Conservation (phyloP, 176 grass and related monocot genomes). For the Areca catechu region DNA sequence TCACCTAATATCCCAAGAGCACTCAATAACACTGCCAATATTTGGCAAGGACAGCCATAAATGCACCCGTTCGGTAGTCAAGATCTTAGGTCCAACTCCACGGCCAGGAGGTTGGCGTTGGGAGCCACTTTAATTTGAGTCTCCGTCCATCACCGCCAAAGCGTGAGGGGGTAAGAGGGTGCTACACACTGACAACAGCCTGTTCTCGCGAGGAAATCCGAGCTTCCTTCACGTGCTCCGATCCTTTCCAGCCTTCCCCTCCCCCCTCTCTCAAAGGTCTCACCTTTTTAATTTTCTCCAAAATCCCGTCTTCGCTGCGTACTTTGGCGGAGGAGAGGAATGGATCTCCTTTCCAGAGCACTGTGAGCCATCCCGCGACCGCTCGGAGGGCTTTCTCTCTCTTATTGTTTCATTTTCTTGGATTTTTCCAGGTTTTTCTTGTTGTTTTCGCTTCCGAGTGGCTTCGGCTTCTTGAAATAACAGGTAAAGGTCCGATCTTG, state of each 20-base stretch:
- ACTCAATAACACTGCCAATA: no score
- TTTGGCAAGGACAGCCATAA: no score
- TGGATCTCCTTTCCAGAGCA: background rate
- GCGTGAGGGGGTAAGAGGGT: background rate
- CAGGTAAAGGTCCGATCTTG: constrained; percentile 5
- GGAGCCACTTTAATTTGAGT: no score
- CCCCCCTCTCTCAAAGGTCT: background rate
- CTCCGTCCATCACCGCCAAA: background rate
- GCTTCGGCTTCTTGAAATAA: background rate
- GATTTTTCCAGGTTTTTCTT: background rate
- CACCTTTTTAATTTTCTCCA: background rate
- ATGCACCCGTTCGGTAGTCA: no score
- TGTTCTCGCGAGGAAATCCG: background rate
- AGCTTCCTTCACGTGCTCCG: constrained; percentile 11
- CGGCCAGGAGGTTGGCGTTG: no score
- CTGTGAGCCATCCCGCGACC: background rate
- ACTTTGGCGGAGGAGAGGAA: background rate
- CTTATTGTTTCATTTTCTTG: no score
- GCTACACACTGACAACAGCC: background rate
- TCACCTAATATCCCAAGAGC: no score
- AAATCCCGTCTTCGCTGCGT: background rate
- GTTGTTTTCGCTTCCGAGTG: no score
- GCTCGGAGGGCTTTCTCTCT: background rate
- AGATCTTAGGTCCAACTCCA: no score
- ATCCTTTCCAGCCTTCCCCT: background rate